Base-by-base conservation (phyloP, 164 flowering plant genomes). In the Euptelea pleiosperma region DNA sequence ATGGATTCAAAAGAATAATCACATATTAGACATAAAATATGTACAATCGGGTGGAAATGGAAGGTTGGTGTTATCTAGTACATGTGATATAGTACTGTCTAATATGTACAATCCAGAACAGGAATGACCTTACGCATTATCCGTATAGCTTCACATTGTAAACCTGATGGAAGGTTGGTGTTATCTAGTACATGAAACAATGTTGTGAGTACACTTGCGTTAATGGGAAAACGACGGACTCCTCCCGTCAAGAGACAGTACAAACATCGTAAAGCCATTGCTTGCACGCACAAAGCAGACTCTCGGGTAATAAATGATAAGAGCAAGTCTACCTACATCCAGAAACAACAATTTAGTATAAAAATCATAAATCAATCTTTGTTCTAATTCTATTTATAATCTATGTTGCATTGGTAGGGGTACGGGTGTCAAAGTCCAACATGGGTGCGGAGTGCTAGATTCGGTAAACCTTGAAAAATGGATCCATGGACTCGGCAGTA, bases 261-360 rank as follows among this genome's bases (percentile, higher is more conserved):
- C 31, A 84, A 57, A 63, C 94, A 84, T 65, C 74, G 79, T 60
- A 86, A 48, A 18, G 85, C 78, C 50, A 64, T 71, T 12, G 66
- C 68, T 73, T 66, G 76, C 43, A 85, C n/a, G 21, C 18, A 61
- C 61, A 67, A 51, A 18, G 76, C 47, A 65, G 63, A 65, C 37
- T 74, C 77, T 11, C 47, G 67, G 18, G 24, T 52, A 19, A 86
- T 66, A 72, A 75, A 76, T 25, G 76, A 61, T 40, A 68, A 26
- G 19, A 91, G 85, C 70, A 88, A 69, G 52, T 75, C 78, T 33
- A 81, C 73, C 96, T 86, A 77, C 70, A 77, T 45, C 29, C 54
- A 67, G 51, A 47, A 26, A 41, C 16, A 30, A 52, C 18, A 28
- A n/a, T 31, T 53, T 16, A 33, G 28, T 26, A 54, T 2, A 14